Percentiles rank a stretch among this genome's conserved stretches.
These are phyloP conservation scores for Neurospora sp. DNA, from an alignment of 495 filamentous ascomycete genomes.

Conservation along the genomic window DNA sequence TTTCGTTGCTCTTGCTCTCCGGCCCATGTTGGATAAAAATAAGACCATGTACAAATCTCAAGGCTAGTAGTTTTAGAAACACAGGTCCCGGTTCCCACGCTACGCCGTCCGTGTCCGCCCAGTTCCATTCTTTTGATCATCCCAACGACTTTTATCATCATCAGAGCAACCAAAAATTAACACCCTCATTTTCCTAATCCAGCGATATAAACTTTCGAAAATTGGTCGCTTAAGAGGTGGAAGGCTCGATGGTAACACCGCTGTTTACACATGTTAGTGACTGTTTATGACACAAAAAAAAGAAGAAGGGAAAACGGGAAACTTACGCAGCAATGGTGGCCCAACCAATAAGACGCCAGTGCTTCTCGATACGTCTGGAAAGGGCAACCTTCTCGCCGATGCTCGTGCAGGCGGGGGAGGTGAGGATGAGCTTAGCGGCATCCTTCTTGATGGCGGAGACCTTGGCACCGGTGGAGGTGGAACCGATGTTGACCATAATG, in stretches of 20 bases:
- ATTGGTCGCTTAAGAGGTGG: slow-evolving; percentile 11
- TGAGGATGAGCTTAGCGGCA: slow-evolving; percentile 73
- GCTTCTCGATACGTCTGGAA: slow-evolving; percentile 93
- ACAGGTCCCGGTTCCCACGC: not conserved
- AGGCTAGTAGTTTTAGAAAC: not conserved
- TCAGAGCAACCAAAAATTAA: not conserved
- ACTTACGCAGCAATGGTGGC: slow-evolving; percentile 66
- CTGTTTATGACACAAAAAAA: not conserved
- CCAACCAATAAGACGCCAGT: slow-evolving; percentile 98
- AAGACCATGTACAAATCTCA: slow-evolving; percentile 1
- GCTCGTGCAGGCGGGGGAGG: slow-evolving; percentile 84
- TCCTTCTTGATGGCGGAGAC: slow-evolving; percentile 94
- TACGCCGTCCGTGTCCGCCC: not conserved
- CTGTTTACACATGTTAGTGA: slow-evolving; percentile 9
- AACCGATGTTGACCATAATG: slow-evolving; percentile 98
- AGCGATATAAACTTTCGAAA: not conserved
- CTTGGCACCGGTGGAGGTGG: slow-evolving; percentile 90
- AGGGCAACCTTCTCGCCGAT: slow-evolving; percentile 96
- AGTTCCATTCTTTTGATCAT: not conserved
- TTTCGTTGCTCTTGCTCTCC: not conserved
- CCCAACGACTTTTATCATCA: not conserved
- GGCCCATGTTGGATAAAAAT: not conserved
- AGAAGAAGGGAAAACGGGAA: not conserved
- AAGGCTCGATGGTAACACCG: slow-evolving; percentile 36
- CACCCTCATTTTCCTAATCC: not conserved